Conservation (phyloP, 306 rosid genomes). For the Trifolium fragiferum region DNA sequence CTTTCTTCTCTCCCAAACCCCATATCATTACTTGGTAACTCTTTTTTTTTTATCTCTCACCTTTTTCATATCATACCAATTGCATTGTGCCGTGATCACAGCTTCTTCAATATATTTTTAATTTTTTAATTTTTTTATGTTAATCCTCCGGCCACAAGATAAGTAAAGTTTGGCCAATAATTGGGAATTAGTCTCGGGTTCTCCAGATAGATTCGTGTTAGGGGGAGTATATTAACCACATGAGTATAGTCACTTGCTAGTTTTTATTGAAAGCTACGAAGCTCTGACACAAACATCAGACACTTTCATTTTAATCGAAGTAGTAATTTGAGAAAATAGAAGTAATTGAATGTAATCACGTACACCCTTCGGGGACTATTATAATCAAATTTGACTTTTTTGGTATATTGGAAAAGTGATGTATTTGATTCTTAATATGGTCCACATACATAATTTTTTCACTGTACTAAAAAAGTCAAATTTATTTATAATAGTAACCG, state of each 20-base stretch:
- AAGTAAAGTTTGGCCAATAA: too few species aligned
- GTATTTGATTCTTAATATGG: too few species aligned
- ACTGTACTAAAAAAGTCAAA: too few species aligned
- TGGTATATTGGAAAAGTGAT: too few species aligned
- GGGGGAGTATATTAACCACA: too few species aligned
- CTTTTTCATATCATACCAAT: not conserved
- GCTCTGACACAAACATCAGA: not conserved
- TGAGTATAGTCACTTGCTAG: not conserved
- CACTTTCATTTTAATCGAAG: not conserved
- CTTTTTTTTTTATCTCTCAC: not conserved
- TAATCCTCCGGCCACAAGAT: too few species aligned
- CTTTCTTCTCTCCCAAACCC: slow-evolving; percentile 70
- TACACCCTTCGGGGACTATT: too few species aligned
- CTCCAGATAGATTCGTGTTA: too few species aligned
- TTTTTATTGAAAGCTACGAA: not conserved
- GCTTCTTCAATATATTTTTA: not conserved
- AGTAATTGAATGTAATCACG: not conserved
- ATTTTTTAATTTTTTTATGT: not conserved
- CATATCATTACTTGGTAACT: slow-evolving; percentile 53
- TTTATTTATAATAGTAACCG: too few species aligned
- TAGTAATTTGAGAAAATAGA: not conserved
- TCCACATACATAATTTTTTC: too few species aligned
- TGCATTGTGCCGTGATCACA: slow-evolving; percentile 1
- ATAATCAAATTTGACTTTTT: too few species aligned
- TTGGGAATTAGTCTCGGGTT: too few species aligned